These are phyloP conservation scores for Raddia distichophylla DNA, from an alignment of 176 grass and related monocot species.

Conservation along the genomic window DNA sequence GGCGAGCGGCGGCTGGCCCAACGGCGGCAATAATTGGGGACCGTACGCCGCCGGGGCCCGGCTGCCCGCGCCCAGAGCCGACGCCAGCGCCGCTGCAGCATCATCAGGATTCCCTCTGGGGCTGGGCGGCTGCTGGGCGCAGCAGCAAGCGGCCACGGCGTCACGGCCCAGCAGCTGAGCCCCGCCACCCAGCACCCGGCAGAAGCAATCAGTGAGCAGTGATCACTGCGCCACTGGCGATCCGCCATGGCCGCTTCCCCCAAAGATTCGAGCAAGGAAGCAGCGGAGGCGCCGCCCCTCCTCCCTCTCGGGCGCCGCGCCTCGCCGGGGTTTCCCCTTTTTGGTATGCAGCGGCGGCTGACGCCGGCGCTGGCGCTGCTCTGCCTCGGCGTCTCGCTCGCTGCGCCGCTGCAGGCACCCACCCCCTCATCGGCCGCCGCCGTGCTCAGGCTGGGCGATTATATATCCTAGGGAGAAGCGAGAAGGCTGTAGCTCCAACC, in stretches of 20 bases:
- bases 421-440: neutral
- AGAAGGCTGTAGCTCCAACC: neutral
- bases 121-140: slow-evolving; percentile 7
- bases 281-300: neutral
- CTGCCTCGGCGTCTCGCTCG: neutral
- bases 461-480: neutral
- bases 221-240: neutral
- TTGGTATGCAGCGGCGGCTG: neutral
- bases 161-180: slow-evolving; percentile 30
- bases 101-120: slow-evolving; percentile 76
- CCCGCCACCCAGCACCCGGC: neutral
- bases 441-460: neutral
- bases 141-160: slow-evolving; percentile 22
- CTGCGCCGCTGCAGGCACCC: neutral
- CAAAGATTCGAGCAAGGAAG: neutral
- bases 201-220: neutral
- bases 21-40: slow-evolving; percentile 32
- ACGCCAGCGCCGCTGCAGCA: slow-evolving; percentile 55
- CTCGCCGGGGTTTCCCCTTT: neutral
- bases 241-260: neutral
- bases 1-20: slow-evolving; percentile 30
- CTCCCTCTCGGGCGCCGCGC: neutral
- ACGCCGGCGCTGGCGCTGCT: no score
- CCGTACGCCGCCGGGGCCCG: slow-evolving; percentile 23
- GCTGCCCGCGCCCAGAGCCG: neutral